Percentiles rank a stretch among this genome's conserved stretches.
Conservation (phyloP, 768 basidiomycete species). For the Lentinula lateritia region DNA sequence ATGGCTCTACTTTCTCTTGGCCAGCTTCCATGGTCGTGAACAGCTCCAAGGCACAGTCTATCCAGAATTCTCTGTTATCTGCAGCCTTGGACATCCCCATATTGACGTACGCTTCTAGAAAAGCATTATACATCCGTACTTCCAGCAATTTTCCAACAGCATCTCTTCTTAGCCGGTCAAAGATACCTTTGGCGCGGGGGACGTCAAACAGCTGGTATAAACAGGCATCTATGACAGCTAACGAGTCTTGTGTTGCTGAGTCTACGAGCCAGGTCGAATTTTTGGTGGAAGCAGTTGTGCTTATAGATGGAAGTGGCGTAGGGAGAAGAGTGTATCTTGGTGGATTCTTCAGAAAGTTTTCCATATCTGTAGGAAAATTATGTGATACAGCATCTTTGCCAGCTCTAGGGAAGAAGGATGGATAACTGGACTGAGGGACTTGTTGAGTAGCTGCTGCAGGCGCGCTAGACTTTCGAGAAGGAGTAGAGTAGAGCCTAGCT, state of each 20-base stretch:
- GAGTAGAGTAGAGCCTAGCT: constrained; percentile 65
- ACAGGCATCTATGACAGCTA: constrained; percentile 82
- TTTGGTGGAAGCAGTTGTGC: constrained; percentile 22
- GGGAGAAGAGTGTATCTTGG: constrained; percentile 56
- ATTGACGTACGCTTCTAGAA: constrained; percentile 59
- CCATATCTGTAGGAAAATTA: constrained; percentile 30
- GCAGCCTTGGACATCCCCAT: constrained; percentile 48
- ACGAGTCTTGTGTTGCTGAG: constrained; percentile 58
- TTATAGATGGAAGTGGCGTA: constrained; percentile 53
- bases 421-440: constrained; percentile 31
- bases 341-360: constrained; percentile 43
- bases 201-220: constrained; percentile 72
- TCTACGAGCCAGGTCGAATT: constrained; percentile 58
- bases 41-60: constrained; percentile 55
- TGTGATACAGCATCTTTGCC: constrained; percentile 5
- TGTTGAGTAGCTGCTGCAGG: constrained; percentile 44
- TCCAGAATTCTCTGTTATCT: constrained; percentile 45
- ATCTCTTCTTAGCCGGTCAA: constrained; percentile 50
- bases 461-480: constrained; percentile 49
- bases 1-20: constrained; percentile 39
- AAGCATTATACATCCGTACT: constrained; percentile 57
- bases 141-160: constrained; percentile 26
- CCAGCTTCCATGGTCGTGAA: constrained; percentile 51
- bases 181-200: constrained; percentile 68
- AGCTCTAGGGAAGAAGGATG: constrained; percentile 26